phyloP scores from a whole-genome alignment of 345 rosid genomes.

The Lepidium sativum region DNA sequence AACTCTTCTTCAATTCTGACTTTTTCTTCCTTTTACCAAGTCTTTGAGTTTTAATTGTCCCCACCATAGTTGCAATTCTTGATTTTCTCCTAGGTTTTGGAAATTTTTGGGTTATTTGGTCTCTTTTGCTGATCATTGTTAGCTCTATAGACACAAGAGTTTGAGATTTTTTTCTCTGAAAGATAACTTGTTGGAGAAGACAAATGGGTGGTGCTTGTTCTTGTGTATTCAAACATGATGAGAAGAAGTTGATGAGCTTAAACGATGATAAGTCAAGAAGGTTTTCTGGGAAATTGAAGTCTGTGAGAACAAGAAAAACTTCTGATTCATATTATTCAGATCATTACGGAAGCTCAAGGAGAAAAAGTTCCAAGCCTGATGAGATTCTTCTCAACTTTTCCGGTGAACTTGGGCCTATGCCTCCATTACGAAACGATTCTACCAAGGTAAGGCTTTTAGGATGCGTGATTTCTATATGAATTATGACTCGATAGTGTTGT shows the following conservation, averaged over 20 bases:
- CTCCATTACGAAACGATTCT: slow-evolving; percentile 25
- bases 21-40: slow-evolving; percentile 7
- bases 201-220: slow-evolving; percentile 68
- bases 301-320: slow-evolving; percentile 22
- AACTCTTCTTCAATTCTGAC: neutral
- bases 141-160: neutral
- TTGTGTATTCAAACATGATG: slow-evolving; percentile 21
- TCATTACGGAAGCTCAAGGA: slow-evolving; percentile 12
- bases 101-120: neutral
- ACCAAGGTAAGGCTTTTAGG: slow-evolving; percentile 32
- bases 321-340: slow-evolving; percentile 24
- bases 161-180: neutral
- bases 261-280: slow-evolving; percentile 24
- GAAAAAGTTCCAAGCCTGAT: slow-evolving; percentile 22
- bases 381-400: slow-evolving; percentile 33
- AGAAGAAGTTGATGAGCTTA: slow-evolving; percentile 15
- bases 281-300: slow-evolving; percentile 34
- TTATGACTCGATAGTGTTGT: neutral
- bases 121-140: neutral
- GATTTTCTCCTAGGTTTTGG: slow-evolving; percentile 1
- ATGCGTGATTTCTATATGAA: neutral
- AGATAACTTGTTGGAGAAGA: slow-evolving; percentile 11
- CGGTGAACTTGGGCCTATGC: slow-evolving; percentile 46
- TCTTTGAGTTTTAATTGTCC: slow-evolving; percentile 1
- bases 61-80: slow-evolving; percentile 22